Base-by-base conservation (phyloP, 1,139 yeast species). In the Hemisphaericaspora lyxosophila region DNA sequence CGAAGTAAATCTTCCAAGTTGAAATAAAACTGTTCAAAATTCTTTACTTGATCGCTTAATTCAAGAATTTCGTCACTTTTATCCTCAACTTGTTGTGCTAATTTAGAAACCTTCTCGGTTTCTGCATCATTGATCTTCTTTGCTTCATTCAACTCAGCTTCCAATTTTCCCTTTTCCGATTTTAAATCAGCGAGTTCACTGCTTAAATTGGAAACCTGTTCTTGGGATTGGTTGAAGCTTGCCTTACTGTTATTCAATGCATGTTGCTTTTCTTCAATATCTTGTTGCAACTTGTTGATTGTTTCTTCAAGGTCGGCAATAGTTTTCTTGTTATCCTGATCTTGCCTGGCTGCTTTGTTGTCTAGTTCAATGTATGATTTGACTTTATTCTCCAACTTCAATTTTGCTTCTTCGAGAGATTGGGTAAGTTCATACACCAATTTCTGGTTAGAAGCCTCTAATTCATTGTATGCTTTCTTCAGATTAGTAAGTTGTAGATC, bases 381-480 rank as follows among this genome's bases (percentile, higher is more conserved):
- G 11, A 28, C 26, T 14, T 35, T 34, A 5, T 30, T 34, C 3
- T 41, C 33, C 12, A 17, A 25, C 16, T 41, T 40, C 11, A 35
- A 31, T 20, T 35, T 27, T 14, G 33, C 27, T 16, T 37, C 36
- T 11, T 31, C 36, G 7, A 42, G 31, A 6, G 31, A 31, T 19
- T 34, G 34, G 7, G 38, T 39, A 7, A 46, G 36, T 11, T 44
- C 43, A 4, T 28, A 15, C 8, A 49, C 38, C 2, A 39, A 41
- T 14, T 39, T 23, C 9, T 16, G 23, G 7, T 26, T 35, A 7
- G 14, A 16, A 12, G 29, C 17, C 17, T 34, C 23, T 39, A 53
- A 33, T 7, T 33, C 29, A 22, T 34, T 28, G 11, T 28, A 28
- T 11, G 32, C 20, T 7, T 28, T 34, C 15, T 17, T 34, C 23